Percentiles rank a stretch among this genome's conserved stretches.
These are phyloP conservation scores for Pinus tabuliformis DNA, from an alignment of 75 land plant species.

Conservation along the genomic window DNA sequence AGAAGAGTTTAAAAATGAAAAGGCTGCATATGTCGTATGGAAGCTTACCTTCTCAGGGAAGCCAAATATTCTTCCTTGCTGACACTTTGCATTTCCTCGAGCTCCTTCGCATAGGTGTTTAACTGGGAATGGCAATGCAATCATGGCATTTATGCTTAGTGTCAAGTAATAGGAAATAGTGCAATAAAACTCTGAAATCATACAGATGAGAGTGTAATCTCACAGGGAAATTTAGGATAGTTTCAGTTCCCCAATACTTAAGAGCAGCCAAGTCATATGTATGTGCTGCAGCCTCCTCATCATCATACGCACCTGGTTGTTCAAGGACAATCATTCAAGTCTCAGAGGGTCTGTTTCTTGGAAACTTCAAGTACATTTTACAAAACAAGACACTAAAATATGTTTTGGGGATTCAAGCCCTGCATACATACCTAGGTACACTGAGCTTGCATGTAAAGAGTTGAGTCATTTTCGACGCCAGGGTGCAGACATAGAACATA, in stretches of 20 bases:
- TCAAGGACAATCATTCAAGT: background rate
- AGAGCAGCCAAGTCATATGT: conserved; percentile 82
- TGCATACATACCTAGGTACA: conserved; percentile 6
- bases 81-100: conserved; percentile 43
- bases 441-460: background rate
- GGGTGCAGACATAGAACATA: background rate
- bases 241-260: conserved; percentile 68
- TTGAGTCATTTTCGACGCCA: background rate
- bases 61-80: conserved; percentile 57
- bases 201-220: background rate
- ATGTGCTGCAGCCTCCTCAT: conserved; percentile 67
- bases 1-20: no score
- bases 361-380: background rate
- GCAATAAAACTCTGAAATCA: background rate
- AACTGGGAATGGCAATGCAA: conserved; percentile 17
- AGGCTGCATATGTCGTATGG: no score
- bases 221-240: conserved; percentile 70
- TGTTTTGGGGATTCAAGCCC: background rate
- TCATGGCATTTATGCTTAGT: background rate
- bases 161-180: background rate
- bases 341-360: background rate
- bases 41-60: conserved; percentile 23
- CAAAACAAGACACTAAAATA: background rate
- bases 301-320: conserved; percentile 63
- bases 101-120: conserved; percentile 31